A percentile compares a stretch with the other conserved stretches of the same genome.
phyloP scores from a whole-genome alignment of 1,139 yeast genomes.

The Candida mesenterica region DNA sequence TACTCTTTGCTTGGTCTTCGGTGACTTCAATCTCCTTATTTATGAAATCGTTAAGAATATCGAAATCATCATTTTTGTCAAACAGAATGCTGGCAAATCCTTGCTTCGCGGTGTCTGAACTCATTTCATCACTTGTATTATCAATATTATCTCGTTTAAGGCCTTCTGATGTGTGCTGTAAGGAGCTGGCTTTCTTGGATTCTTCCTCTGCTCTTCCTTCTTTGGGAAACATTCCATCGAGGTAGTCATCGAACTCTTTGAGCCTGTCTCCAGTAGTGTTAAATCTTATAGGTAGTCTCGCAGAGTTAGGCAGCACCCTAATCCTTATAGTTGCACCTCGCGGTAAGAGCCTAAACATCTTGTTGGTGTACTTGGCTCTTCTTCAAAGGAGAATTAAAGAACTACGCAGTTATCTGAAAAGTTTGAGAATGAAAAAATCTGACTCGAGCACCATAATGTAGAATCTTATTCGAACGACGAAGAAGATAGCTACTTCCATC shows the following conservation, averaged over 20 bases:
- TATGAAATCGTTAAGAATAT: conserved; percentile 14
- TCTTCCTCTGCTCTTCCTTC: not conserved
- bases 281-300: not conserved
- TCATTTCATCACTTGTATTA: not conserved
- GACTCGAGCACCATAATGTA: too few species aligned
- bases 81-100: conserved; percentile 1
- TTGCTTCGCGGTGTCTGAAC: not conserved
- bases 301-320: too few species aligned
- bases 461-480: too few species aligned
- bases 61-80: conserved; percentile 9
- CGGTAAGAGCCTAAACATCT: too few species aligned
- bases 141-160: too few species aligned
- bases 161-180: too few species aligned
- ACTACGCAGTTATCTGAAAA: too few species aligned
- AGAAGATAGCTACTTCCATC: too few species aligned
- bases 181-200: not conserved
- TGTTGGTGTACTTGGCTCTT: too few species aligned
- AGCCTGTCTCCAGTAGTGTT: not conserved
- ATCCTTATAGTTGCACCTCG: too few species aligned
- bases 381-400: too few species aligned
- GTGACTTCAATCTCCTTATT: conserved; percentile 8
- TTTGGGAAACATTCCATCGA: conserved; percentile 1
- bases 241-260: conserved; percentile 1
- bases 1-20: conserved; percentile 2
- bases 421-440: too few species aligned